Evolutionary conservation across 305 asterid species (phyloP), one percentile per base, ranked within the genome.

Genomic region (Petunia hybrid): DNA sequence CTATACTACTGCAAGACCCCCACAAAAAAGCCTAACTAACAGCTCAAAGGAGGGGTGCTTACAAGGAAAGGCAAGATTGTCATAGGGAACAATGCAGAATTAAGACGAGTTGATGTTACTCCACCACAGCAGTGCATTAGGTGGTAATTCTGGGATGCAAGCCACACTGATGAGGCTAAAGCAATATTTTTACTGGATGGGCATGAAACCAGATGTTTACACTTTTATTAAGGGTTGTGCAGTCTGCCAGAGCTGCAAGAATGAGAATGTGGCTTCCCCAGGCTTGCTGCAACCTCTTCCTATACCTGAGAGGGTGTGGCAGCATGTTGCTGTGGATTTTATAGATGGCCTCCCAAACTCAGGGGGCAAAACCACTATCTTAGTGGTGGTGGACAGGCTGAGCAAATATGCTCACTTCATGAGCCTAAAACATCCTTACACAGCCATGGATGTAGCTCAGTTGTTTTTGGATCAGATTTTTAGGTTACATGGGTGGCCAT

Each of bases 351-450:
- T 71, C 0, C 77, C 77, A 0, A 13, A 39, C 1, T 71, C 60
- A 40, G 1, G 22, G 5, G 41, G 55, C 3, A 12, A 71, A 12
- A 59, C 42, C 7, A 8, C 35, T 3, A 46, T 71, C 0, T 14
- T 71, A 1, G 60, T 71, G 60, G 40, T 71, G 8, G 39, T 45
- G 5, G 59, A 71, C 31, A 13, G 77, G 35, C 38, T 71, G 2
- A 70, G 79, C 2, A 80, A 70, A 4, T 70, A 13, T 56, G 63
- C 22, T 0, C 79, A 80, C 46, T 81, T 81, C 22, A 0, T 73
- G 0, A 1, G 36, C 2, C 7, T 60, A 8, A 1, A 3, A 3
- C 66, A 60, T 16, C 81, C 6, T 53, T 42, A 1, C 43, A 14
- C n/a, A n/a, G 9, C n/a, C 2, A 22, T 41, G 2, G 41, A 1